Evolutionary conservation across 768 basidiomycete genomes (phyloP), one percentile per base, ranked within the genome.

Genomic region (Rhodotorula toruloides): DNA sequence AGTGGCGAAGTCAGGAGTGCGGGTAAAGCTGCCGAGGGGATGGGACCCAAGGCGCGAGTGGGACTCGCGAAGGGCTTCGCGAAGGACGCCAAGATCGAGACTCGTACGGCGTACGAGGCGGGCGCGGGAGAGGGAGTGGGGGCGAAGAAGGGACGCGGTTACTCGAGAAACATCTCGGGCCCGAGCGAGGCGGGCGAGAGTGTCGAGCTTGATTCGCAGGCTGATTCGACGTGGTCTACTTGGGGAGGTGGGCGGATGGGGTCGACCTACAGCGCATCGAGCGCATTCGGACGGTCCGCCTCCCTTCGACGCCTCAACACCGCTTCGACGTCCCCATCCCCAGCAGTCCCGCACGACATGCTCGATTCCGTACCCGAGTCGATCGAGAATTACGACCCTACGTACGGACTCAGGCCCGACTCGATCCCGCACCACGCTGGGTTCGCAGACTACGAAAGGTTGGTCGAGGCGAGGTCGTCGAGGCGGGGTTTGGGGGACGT

Each of bases 401-500:
- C 94, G 0, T 97, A 99, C 75, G 94, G 94, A 22, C 80, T 98
- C 19, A 87, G 94, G 32, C 91, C 91, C 0, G 93, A 97, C 74
- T 89, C 90, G 3, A 80, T 94, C 3, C 92, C 92, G 0, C 82
- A 83, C 2, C 93, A 91, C 78, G 87, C 87, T 65, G 83, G 86
- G 7, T 96, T 93, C 77, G 81, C 83, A 50, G 83, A 83, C 12
- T 92, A 96, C 71, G 85, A 87, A 29, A 84, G 82, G 44, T 79
- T 93, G 14, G 93, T 78, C 75, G 32, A 32, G 77, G 77, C 75
- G 39, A 74, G 74, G 65, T 70, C 76, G 22, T 73, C 72, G 37
- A 70, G 72, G 21, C 65, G 76, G n/a, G 79, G 79, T 0, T 55
- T 80, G 17, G 77, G 78, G 3, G 68, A 72, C 34, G 61, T 72